These are phyloP conservation scores for Penicillium decumbens DNA, from an alignment of 2,329 filamentous ascomycete genomes.

Conservation along the genomic window DNA sequence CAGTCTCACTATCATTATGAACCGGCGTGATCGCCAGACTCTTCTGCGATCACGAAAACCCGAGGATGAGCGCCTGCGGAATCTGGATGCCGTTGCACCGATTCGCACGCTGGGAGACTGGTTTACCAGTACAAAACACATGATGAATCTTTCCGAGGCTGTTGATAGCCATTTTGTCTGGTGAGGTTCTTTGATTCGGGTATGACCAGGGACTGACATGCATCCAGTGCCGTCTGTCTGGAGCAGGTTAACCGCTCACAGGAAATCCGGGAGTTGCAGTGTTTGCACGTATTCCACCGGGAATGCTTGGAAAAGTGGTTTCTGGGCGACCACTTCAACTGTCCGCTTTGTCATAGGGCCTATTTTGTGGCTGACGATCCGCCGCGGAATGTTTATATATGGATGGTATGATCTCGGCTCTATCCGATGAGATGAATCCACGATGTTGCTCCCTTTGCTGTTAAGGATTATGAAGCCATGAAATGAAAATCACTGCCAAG, in stretches of 20 bases:
- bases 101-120: conserved; percentile 36
- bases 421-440: neutral
- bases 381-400: conserved; percentile 33
- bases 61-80: conserved; percentile 31
- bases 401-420: conserved; percentile 31
- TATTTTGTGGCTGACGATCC: conserved; percentile 33
- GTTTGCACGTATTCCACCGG: conserved; percentile 39
- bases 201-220: neutral
- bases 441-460: neutral
- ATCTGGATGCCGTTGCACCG: conserved; percentile 35
- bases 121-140: conserved; percentile 34
- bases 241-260: conserved; percentile 34
- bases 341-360: conserved; percentile 36
- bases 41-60: conserved; percentile 22
- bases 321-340: conserved; percentile 37
- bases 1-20: conserved; percentile 33
- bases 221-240: conserved; percentile 35
- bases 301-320: conserved; percentile 41
- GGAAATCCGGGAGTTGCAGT: conserved; percentile 37
- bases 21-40: conserved; percentile 27
- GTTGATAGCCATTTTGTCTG: conserved; percentile 36
- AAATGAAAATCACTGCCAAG: neutral
- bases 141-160: conserved; percentile 30
- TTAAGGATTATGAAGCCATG: conserved; percentile 10
- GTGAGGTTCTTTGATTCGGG: conserved; percentile 18